These are phyloP conservation scores for Tolypocladium album DNA, from an alignment of 2,329 filamentous ascomycete species.

Conservation along the genomic window DNA sequence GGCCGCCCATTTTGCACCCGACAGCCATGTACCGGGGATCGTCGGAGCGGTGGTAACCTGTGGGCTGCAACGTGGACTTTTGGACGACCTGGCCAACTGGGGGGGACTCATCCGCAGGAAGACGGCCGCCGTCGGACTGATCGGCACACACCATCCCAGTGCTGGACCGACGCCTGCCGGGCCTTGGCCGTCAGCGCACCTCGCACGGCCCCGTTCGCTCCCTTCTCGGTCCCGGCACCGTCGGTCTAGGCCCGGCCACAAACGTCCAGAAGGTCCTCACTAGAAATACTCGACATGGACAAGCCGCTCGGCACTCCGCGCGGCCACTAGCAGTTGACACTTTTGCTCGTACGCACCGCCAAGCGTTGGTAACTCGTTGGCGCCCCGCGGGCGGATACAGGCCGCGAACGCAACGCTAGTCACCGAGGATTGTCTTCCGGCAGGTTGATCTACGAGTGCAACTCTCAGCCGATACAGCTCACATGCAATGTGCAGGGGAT, in stretches of 20 bases:
- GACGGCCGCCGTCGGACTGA: neutral
- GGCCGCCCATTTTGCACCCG: neutral
- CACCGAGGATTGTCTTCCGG: neutral
- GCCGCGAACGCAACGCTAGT: neutral
- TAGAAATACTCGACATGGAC: neutral
- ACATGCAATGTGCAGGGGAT: neutral
- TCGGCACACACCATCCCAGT: neutral
- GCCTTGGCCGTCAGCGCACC: neutral
- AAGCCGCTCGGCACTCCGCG: neutral
- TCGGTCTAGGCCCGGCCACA: neutral
- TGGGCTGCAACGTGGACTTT: constrained; percentile 2
- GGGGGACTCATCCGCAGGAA: neutral
- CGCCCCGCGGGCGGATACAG: neutral
- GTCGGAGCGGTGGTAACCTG: neutral
- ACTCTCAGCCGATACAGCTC: neutral
- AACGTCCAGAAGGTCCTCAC: neutral
- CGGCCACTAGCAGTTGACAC: neutral
- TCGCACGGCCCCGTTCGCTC: neutral
- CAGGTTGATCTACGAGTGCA: neutral
- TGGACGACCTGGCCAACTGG: neutral
- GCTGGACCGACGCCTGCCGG: neutral
- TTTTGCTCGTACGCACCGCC: neutral
- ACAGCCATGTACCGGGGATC: constrained; percentile 1
- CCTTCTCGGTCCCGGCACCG: neutral
- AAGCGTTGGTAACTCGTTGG: neutral